Evolutionary conservation across 1,139 yeast genomes (phyloP).

Genomic region (Tardiomyces blankii): DNA sequence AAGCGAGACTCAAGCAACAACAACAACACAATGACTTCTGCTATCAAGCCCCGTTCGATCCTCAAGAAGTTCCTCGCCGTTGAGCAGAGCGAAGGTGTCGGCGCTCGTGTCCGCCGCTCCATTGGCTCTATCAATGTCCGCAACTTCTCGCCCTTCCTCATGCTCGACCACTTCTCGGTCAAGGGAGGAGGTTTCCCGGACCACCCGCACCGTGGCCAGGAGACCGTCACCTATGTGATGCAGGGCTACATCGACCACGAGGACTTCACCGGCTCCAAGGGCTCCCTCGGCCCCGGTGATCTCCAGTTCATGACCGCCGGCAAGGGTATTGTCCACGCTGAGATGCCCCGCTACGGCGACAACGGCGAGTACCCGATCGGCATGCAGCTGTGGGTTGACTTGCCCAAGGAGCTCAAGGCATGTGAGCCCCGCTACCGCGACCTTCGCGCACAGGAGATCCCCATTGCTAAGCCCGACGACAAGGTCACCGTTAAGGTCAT

Average conservation of each 20-base stretch:
- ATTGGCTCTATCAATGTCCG: slow-evolving; percentile 60
- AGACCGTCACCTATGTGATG: slow-evolving; percentile 67
- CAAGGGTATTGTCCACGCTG: slow-evolving; percentile 76
- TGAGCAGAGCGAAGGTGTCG: slow-evolving; percentile 80
- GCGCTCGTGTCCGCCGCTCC: slow-evolving; percentile 75
- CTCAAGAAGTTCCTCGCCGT: slow-evolving; percentile 49
- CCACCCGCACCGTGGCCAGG: slow-evolving; percentile 90
- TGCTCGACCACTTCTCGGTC: slow-evolving; percentile 71
- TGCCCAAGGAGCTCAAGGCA: slow-evolving; percentile 60
- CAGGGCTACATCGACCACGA: slow-evolving; percentile 81
- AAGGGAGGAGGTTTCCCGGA: slow-evolving; percentile 77
- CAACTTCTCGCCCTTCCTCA: slow-evolving; percentile 71
- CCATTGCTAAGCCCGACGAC: slow-evolving; percentile 53
- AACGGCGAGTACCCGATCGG: slow-evolving; percentile 43
- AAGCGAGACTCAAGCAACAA: not conserved
- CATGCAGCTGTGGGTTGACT: slow-evolving; percentile 87
- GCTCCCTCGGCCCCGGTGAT: slow-evolving; percentile 74
- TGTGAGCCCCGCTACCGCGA: slow-evolving; percentile 75
- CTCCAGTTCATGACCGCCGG: slow-evolving; percentile 96
- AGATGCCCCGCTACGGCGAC: slow-evolving; percentile 53
- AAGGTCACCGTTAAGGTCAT: slow-evolving; percentile 61
- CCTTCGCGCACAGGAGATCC: slow-evolving; percentile 60
- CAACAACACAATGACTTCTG: not conserved
- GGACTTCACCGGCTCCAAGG: slow-evolving; percentile 79
- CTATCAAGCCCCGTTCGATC: slow-evolving; percentile 2